phyloP scores from a whole-genome alignment of 129 eudicot species.

The Flaveria trinervia region DNA sequence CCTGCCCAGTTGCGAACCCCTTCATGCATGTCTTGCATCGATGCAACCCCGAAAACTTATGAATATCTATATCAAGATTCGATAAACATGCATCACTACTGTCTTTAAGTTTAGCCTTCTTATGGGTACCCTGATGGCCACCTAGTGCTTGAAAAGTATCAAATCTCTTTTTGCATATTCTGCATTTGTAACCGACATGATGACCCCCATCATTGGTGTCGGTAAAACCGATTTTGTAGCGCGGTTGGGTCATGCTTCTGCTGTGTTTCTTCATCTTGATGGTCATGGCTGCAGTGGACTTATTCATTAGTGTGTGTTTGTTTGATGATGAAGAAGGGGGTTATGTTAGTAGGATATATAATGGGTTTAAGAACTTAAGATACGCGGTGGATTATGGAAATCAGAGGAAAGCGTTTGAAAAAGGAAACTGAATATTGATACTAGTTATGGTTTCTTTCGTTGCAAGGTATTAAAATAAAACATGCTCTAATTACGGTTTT shows the following conservation, averaged over 20 bases:
- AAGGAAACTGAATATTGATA: slow-evolving; percentile 15
- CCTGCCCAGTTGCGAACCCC: slow-evolving; percentile 33
- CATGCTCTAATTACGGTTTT: neutral
- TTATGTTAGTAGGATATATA: neutral
- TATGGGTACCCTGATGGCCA: slow-evolving; percentile 37
- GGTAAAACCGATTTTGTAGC: too few relatives aligned
- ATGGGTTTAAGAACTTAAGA: neutral
- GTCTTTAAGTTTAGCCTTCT: slow-evolving; percentile 4
- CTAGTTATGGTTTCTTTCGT: neutral
- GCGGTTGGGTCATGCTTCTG: neutral
- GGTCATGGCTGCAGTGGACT: neutral
- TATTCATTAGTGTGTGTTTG: neutral
- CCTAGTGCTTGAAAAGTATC: slow-evolving; percentile 36
- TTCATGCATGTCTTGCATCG: slow-evolving; percentile 25
- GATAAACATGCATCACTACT: neutral
- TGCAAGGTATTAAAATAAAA: neutral
- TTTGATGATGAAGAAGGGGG: neutral
- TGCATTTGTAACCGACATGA: slow-evolving; percentile 9
- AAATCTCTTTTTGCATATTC: slow-evolving; percentile 22
- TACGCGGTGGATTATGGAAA: neutral
- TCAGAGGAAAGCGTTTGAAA: neutral
- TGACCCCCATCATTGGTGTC: too few relatives aligned
- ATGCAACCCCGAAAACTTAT: slow-evolving; percentile 3
- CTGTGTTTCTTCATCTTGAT: neutral
- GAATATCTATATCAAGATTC: neutral